Evolutionary conservation across 2,329 filamentous ascomycete genomes (phyloP), one percentile per base, ranked within the genome.

Genomic region (Westerdykella ornata): DNA sequence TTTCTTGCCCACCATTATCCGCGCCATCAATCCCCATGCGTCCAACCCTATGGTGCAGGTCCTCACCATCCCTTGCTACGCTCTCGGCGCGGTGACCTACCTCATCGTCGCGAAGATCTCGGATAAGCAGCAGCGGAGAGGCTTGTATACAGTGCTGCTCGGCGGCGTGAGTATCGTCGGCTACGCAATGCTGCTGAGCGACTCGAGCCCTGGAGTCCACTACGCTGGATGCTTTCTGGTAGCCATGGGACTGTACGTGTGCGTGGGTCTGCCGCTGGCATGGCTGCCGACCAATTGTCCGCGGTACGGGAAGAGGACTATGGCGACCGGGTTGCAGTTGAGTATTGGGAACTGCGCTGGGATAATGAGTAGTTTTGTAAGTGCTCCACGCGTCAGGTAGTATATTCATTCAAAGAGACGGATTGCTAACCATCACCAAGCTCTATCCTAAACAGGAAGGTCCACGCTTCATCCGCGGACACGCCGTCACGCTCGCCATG

Each of bases 221-320:
- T 89, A 88, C 54, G 84, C 85, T 49, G 85, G 79, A 2, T 88
- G 84, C 46, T 84, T 88, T 60, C 67, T 90, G n/a, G 77, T 88
- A 0, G 84, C 85, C 0, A 73, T 80, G 45, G 85, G 85, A 0
- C 60, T 90, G 2, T 90, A 89, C 51, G 72, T 78, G 12, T 66
- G 67, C 6, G 74, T 78, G 11, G 75, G 75, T 1, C 54, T 80
- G 15, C 74, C 74, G 4, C 62, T 79, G 7, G 74, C 75, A 3
- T 79, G 76, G 77, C 47, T 82, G 30, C 76, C 82, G 0, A 80
- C 76, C 14, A 88, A 88, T 45, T 74, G 76, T 13, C 85, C 85
- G 1, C 72, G 85, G 6, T 89, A 88, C 50, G 84, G 84, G 8
- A 89, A 88, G 62, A 72, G 85, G 22, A 84, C 84, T 0, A 84